Percentiles rank a stretch among this genome's conserved stretches.
These are phyloP conservation scores for Choanephora cucurbitarum DNA, from an alignment of 371 early-diverging fungal genomes.

Conservation along the genomic window DNA sequence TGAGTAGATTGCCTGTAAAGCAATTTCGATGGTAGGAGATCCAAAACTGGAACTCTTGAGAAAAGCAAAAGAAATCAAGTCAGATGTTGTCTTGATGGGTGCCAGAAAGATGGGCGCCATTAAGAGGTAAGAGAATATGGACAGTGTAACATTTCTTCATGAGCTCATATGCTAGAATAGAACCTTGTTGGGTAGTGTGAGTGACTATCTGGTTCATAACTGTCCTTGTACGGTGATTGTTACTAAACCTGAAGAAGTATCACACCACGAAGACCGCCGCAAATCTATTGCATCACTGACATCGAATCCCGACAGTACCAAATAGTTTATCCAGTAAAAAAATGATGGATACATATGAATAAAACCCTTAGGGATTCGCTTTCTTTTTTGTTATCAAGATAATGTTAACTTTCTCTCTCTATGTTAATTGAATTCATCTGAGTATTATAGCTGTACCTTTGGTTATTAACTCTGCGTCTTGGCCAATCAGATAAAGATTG, in stretches of 20 bases:
- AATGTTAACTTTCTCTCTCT: not conserved
- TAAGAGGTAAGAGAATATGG: slow-evolving; percentile 43
- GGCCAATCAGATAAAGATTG: too few relatives aligned
- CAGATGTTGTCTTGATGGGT: slow-evolving; percentile 62
- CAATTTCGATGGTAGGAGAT: slow-evolving; percentile 63
- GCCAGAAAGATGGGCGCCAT: slow-evolving; percentile 58
- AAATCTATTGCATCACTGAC: slow-evolving; percentile 26
- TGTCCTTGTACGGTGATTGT: slow-evolving; percentile 52
- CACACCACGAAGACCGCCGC: slow-evolving; percentile 22
- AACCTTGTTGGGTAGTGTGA: slow-evolving; percentile 58
- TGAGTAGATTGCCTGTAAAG: slow-evolving; percentile 60
- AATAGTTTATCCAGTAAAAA: too few relatives aligned
- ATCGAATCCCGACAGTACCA: slow-evolving; percentile 10
- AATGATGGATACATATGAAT: too few relatives aligned
- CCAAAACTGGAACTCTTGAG: slow-evolving; percentile 57
- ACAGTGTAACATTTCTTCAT: too few relatives aligned
- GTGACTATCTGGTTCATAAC: slow-evolving; percentile 55
- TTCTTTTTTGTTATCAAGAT: too few relatives aligned
- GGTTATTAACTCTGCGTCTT: too few relatives aligned
- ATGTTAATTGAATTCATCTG: too few relatives aligned
- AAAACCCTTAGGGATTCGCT: too few relatives aligned
- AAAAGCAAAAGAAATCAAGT: slow-evolving; percentile 52
- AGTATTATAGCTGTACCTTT: too few relatives aligned
- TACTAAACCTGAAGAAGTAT: slow-evolving; percentile 29
- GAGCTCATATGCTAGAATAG: slow-evolving; percentile 16